These are phyloP conservation scores for Acanthamoeba sp. DNA, from an alignment of 208 protist species.

Conservation along the genomic window DNA sequence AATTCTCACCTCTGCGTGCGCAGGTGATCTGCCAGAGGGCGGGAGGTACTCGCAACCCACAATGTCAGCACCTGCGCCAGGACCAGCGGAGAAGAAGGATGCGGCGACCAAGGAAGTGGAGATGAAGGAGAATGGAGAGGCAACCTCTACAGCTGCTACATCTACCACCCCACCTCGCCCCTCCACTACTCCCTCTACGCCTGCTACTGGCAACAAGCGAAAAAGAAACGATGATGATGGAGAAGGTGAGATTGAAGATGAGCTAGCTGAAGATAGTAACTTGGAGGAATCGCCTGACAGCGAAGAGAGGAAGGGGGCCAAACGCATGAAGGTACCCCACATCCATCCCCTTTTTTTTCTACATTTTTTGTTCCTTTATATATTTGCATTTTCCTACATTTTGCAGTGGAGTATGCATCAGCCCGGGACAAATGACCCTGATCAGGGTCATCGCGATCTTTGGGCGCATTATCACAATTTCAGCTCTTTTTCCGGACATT, in stretches of 20 bases:
- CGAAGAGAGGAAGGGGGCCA: conserved; percentile 19
- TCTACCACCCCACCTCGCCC: not conserved
- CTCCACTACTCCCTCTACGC: not conserved
- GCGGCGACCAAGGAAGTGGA: not conserved
- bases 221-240: not conserved
- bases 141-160: not conserved
- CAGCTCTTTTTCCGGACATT: no score
- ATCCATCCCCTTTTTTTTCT: not conserved
- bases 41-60: not conserved
- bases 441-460: no score
- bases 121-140: conserved; percentile 27
- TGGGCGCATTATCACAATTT: no score
- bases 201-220: conserved; percentile 33
- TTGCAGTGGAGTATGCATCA: no score
- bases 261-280: not conserved
- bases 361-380: not conserved
- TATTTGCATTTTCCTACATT: no score
- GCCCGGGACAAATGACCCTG: no score
- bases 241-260: not conserved
- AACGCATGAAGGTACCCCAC: not conserved
- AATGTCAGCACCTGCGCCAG: conserved; percentile 6
- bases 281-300: not conserved
- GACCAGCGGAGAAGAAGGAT: not conserved
- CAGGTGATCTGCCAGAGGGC: not conserved
- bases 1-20: not conserved